phyloP scores from a whole-genome alignment of 1,284 basidiomycete genomes.

The Afroboletus lepidellus region DNA sequence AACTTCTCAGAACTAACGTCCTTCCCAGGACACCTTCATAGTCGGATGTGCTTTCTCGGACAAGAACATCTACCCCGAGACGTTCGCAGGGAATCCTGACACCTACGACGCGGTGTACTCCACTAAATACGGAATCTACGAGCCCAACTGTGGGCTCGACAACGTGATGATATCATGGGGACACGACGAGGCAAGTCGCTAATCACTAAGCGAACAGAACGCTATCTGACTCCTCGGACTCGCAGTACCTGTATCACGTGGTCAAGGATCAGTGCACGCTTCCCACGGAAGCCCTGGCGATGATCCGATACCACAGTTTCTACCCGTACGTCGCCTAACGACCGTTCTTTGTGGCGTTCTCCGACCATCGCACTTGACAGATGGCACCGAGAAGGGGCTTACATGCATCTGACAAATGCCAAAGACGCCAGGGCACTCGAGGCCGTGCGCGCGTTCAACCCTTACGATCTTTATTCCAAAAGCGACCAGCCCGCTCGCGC shows the following conservation, averaged over 20 bases:
- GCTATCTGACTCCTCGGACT: slow-evolving; percentile 15
- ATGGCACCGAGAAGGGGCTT: slow-evolving; percentile 88
- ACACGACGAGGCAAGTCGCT: slow-evolving; percentile 70
- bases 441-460: slow-evolving; percentile 79
- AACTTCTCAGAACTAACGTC: slow-evolving; percentile 12
- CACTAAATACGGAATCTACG: slow-evolving; percentile 83
- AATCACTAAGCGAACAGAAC: slow-evolving; percentile 2
- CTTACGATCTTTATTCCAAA: slow-evolving; percentile 92
- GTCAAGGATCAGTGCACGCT: slow-evolving; percentile 77
- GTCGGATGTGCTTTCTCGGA: slow-evolving; percentile 86
- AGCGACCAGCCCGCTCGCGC: slow-evolving; percentile 68
- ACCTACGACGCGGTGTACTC: slow-evolving; percentile 67
- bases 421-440: slow-evolving; percentile 61
- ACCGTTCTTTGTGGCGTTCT: not conserved
- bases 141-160: slow-evolving; percentile 81
- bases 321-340: slow-evolving; percentile 60
- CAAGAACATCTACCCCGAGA: slow-evolving; percentile 85
- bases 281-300: slow-evolving; percentile 80
- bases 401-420: slow-evolving; percentile 73
- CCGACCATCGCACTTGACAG: slow-evolving; percentile 27
- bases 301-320: slow-evolving; percentile 94
- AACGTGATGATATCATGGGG: slow-evolving; percentile 92
- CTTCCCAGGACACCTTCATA: slow-evolving; percentile 76
- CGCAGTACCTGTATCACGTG: slow-evolving; percentile 74
- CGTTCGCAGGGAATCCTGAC: slow-evolving; percentile 81